These are phyloP conservation scores for Trifolium fragiferum DNA, from an alignment of 306 rosid species.

Conservation along the genomic window DNA sequence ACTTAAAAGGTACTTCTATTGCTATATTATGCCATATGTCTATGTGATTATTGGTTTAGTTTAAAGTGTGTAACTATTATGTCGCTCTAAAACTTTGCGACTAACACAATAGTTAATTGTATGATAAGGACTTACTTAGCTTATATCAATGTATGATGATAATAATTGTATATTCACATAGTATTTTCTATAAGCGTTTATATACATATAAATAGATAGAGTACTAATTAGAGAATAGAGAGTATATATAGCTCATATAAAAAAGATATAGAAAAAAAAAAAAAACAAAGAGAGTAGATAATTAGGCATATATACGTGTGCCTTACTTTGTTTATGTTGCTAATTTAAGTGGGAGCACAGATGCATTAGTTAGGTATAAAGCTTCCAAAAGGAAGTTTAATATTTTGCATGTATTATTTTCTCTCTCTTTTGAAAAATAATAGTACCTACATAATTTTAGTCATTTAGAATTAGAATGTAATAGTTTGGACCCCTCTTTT, in stretches of 20 bases:
- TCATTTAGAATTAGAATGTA: background rate
- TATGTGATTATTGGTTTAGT: conserved; percentile 20
- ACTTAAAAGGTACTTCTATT: conserved; percentile 26
- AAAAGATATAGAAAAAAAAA: no score
- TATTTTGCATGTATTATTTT: background rate
- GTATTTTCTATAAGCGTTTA: no score
- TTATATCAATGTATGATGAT: background rate
- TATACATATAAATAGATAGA: background rate
- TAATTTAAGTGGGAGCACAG: conserved; percentile 38
- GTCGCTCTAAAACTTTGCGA: conserved; percentile 23
- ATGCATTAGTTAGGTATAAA: conserved; percentile 36
- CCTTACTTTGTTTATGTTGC: conserved; percentile 26
- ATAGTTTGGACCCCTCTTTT: no score
- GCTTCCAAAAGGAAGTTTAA: conserved; percentile 19
- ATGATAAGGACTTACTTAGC: conserved; percentile 2
- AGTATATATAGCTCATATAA: no score
- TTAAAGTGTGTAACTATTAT: conserved; percentile 39
- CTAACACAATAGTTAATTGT: conserved; percentile 6
- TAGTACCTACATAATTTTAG: background rate
- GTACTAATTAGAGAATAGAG: background rate
- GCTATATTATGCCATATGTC: conserved; percentile 19
- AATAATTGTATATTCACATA: background rate
- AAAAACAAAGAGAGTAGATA: background rate
- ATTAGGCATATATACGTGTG: background rate
- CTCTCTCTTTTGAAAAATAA: background rate